phyloP scores from a whole-genome alignment of 2,329 filamentous ascomycete genomes.

The Cordyceps farinosa region DNA sequence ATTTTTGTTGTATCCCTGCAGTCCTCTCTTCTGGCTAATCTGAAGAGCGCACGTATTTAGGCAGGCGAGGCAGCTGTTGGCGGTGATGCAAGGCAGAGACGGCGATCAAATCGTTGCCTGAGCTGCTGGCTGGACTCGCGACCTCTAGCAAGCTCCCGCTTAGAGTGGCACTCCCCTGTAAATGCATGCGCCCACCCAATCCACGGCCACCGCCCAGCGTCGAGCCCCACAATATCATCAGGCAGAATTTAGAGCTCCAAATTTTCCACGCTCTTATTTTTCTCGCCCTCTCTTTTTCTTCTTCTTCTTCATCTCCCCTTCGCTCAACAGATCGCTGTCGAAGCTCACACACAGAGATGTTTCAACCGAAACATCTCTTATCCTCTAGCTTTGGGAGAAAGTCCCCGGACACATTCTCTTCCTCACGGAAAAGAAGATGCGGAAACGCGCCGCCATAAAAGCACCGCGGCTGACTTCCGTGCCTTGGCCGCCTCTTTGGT shows the following conservation, averaged over 20 bases:
- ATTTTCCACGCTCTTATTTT: conserved; percentile 17
- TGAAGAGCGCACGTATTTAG: background rate
- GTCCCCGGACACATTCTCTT: conserved; percentile 85
- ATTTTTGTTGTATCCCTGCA: background rate
- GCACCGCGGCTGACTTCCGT: conserved; percentile 85
- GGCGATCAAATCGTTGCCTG: conserved; percentile 19
- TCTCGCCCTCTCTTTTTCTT: conserved; percentile 23
- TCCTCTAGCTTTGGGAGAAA: conserved; percentile 94
- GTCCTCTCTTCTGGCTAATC: background rate
- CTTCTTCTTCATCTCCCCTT: conserved; percentile 63
- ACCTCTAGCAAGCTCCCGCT: conserved; percentile 15
- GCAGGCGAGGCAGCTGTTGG: background rate
- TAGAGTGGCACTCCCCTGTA: conserved; percentile 20
- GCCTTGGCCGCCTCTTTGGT: conserved; percentile 48
- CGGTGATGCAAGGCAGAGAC: conserved; percentile 6
- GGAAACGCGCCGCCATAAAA: conserved; percentile 99
- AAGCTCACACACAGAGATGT: conserved; percentile 88
- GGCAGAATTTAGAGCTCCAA: conserved; percentile 16
- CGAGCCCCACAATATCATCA: conserved; percentile 3
- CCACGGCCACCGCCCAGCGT: conserved; percentile 21
- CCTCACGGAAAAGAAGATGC: conserved; percentile 50
- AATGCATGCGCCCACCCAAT: conserved; percentile 20
- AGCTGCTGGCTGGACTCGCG: conserved; percentile 17
- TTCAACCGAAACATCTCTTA: conserved; percentile 18
- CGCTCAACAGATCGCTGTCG: conserved; percentile 99